Percentiles rank a stretch among this genome's conserved stretches.
Conservation (phyloP, 257 asterid species). For the Parsonsia alboflavescens region DNA sequence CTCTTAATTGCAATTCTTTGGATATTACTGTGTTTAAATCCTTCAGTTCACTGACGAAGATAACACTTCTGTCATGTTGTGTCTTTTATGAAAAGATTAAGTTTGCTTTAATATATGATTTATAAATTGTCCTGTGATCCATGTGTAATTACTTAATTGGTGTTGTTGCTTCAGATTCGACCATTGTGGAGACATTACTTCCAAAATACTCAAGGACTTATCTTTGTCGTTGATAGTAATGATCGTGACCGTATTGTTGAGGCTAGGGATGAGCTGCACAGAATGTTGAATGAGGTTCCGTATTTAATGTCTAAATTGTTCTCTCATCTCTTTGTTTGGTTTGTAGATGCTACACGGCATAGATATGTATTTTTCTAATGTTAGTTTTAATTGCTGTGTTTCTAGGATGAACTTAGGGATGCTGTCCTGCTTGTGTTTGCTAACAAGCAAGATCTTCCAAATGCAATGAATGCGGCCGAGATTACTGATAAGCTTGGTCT, state of each 20-base stretch:
- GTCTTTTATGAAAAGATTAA: background rate
- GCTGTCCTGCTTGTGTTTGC: slow-evolving; percentile 67
- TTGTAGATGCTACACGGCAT: background rate
- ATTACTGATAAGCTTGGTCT: slow-evolving; percentile 67
- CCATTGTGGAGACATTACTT: slow-evolving; percentile 17
- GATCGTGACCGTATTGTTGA: slow-evolving; percentile 18
- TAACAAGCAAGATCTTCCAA: slow-evolving; percentile 69
- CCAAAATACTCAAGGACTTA: slow-evolving; percentile 16
- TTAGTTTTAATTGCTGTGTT: slow-evolving; percentile 1
- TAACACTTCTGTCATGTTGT: background rate
- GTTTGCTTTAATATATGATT: background rate
- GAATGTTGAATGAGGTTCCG: slow-evolving; percentile 14
- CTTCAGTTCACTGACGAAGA: background rate
- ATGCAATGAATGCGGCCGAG: slow-evolving; percentile 70
- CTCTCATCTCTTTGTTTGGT: background rate
- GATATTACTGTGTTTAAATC: background rate
- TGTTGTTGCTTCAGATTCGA: slow-evolving; percentile 7
- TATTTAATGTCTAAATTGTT: background rate
- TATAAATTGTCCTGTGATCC: background rate
- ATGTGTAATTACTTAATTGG: background rate
- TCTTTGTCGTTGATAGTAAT: slow-evolving; percentile 16
- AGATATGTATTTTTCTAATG: background rate
- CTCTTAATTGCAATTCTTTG: background rate
- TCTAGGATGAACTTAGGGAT: slow-evolving; percentile 55
- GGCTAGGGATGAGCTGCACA: slow-evolving; percentile 17